These are phyloP conservation scores for Hypomyces perniciosus DNA, from an alignment of 2,329 filamentous ascomycete species.

Conservation along the genomic window DNA sequence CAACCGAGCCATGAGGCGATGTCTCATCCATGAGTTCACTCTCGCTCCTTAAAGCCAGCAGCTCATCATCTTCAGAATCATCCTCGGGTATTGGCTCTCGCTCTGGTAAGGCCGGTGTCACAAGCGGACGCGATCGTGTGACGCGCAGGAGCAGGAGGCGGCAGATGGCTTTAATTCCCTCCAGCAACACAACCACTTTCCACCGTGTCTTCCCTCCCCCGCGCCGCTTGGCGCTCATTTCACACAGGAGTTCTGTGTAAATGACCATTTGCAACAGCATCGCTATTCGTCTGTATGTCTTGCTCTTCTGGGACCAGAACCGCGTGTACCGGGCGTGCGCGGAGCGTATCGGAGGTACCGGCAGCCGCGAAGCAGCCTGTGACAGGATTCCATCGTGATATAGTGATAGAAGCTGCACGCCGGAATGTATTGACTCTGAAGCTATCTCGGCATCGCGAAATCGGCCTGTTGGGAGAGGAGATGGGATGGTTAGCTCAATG, in stretches of 20 bases:
- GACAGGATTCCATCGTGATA: slow-evolving; percentile 88
- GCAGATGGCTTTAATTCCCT: slow-evolving; percentile 81
- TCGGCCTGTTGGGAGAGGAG: slow-evolving; percentile 46
- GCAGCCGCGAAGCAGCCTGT: slow-evolving; percentile 53
- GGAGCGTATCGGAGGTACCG: slow-evolving; percentile 47
- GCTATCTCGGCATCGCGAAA: slow-evolving; percentile 91
- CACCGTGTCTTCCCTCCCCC: slow-evolving; percentile 75
- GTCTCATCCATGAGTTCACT: slow-evolving; percentile 40
- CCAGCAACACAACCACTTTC: slow-evolving; percentile 79
- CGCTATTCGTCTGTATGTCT: slow-evolving; percentile 74
- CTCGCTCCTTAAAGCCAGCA: slow-evolving; percentile 33
- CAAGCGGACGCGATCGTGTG: slow-evolving; percentile 74
- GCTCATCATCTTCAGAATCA: slow-evolving; percentile 39
- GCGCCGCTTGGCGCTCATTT: slow-evolving; percentile 88
- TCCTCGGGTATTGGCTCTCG: slow-evolving; percentile 68
- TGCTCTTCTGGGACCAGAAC: slow-evolving; percentile 57
- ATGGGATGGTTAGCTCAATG: not conserved
- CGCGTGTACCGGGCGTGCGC: slow-evolving; percentile 61
- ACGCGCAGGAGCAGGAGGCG: slow-evolving; percentile 72
- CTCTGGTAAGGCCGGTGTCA: slow-evolving; percentile 80
- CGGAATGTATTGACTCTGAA: slow-evolving; percentile 84
- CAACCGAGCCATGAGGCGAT: slow-evolving; percentile 22
- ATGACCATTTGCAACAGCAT: slow-evolving; percentile 82
- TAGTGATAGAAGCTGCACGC: slow-evolving; percentile 81
- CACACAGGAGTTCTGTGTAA: slow-evolving; percentile 93